Base-by-base conservation (phyloP, 331 rosid species). In the Saraca asoca region DNA sequence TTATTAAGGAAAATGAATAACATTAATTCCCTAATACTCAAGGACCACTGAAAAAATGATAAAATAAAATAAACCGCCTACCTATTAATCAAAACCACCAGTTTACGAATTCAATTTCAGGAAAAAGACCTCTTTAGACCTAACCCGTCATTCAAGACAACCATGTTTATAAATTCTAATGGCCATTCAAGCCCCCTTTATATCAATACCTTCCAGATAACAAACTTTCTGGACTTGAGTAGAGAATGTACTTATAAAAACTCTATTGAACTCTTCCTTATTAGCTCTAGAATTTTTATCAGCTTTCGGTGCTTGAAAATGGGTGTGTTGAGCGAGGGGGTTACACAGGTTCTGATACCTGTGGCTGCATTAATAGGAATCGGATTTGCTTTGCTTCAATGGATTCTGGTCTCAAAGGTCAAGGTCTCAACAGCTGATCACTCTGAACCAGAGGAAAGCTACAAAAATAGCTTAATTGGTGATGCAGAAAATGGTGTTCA, bases 321-420 rank as follows among this genome's bases (percentile, higher is more conserved):
- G 92, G 90, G 73, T 37, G 70, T 77, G 73, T 64, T 83, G 73
- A 74, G 85, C 45, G 82, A 86, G 71, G 82, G 79, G 7, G 70
- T 78, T 33, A 78, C 87, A 57, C 87, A 86, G 69, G 7, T 78
- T 68, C 67, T 86, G 75, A 86, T 88, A 58, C 90, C 85, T 52
- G 67, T 72, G 67, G 73, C 87, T 66, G 90, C 88, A 29, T 55
- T 88, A 19, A 34, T 83, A 33, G 90, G 92, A 37, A 55, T 83
- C 48, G 85, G 71, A 34, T 82, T 84, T 84, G 83, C 87, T 48
- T 72, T 86, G 77, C 78, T 83, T 78, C 95, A 82, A 53, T 88
- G 90, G 90, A 41, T 71, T 68, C 52, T 85, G 62, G 90, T 85
- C 19, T 85, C 85, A 7, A 83, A 20, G 66, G 81, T 88, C 29